phyloP scores from a whole-genome alignment of 768 basidiomycete genomes.

The Tremella fuciformis region DNA sequence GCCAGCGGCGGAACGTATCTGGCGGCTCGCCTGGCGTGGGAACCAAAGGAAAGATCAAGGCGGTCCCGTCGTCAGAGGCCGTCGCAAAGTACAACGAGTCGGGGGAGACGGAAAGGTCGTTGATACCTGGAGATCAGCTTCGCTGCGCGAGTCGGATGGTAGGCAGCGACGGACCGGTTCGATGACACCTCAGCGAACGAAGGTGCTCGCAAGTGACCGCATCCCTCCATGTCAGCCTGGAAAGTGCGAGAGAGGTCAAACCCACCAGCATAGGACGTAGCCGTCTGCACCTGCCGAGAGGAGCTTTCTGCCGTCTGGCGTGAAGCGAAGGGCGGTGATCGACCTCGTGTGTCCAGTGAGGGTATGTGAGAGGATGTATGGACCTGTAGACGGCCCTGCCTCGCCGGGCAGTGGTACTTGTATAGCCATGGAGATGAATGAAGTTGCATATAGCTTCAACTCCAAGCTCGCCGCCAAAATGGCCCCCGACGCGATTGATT shows the following conservation, averaged over 20 bases:
- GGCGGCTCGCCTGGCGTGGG: conserved; percentile 16
- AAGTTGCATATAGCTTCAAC: background rate
- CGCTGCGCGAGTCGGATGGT: conserved; percentile 14
- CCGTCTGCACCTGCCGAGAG: conserved; percentile 63
- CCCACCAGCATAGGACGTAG: conserved; percentile 39
- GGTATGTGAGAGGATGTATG: conserved; percentile 33
- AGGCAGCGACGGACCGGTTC: conserved; percentile 31
- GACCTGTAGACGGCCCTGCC: conserved; percentile 28
- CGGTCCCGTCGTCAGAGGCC: conserved; percentile 72
- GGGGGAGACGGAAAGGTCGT: conserved; percentile 82
- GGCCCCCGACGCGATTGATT: too few relatives aligned
- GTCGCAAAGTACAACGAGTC: conserved; percentile 81
- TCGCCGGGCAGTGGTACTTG: conserved; percentile 19
- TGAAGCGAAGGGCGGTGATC: conserved; percentile 83
- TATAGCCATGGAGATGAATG: conserved; percentile 27
- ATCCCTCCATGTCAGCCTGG: conserved; percentile 23
- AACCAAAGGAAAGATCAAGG: conserved; percentile 16
- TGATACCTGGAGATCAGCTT: conserved; percentile 65
- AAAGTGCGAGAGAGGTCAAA: background rate
- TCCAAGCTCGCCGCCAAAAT: too few relatives aligned
- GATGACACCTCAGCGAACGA: conserved; percentile 30
- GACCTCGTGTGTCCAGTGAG: conserved; percentile 69
- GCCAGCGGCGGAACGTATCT: background rate
- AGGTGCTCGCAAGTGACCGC: conserved; percentile 57
- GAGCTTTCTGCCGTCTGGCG: conserved; percentile 73